A percentile compares a stretch with the other conserved stretches of the same genome.
Evolutionary conservation across 1,284 basidiomycete genomes (phyloP).

Genomic region (Moesziomyces sp.): DNA sequence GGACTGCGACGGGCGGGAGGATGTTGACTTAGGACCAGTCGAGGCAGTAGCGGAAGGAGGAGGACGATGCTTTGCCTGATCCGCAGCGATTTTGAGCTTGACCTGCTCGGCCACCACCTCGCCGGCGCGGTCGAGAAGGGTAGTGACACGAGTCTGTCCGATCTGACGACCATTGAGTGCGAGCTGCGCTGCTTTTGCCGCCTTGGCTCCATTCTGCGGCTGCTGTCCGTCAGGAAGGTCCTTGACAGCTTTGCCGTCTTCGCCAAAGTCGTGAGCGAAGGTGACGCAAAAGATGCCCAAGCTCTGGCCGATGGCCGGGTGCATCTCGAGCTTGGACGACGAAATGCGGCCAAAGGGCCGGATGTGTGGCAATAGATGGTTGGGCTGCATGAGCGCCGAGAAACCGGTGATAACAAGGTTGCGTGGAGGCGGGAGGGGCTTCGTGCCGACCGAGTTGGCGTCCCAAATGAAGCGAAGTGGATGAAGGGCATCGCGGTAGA

Average conservation of each 20-base stretch:
- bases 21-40: conserved; percentile 11
- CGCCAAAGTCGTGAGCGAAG: conserved; percentile 70
- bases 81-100: conserved; percentile 26
- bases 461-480: conserved; percentile 75
- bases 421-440: conserved; percentile 75
- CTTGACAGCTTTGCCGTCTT: conserved; percentile 26
- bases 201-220: conserved; percentile 46
- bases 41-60: conserved; percentile 2
- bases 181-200: conserved; percentile 33
- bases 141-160: conserved; percentile 13
- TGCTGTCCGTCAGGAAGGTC: conserved; percentile 3
- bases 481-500: conserved; percentile 20
- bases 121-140: conserved; percentile 34
- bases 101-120: conserved; percentile 27
- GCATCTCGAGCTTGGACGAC: conserved; percentile 82
- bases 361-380: conserved; percentile 78
- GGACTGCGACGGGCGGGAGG: conserved; percentile 17
- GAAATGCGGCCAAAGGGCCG: conserved; percentile 76
- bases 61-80: conserved; percentile 22
- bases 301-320: conserved; percentile 81
- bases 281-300: conserved; percentile 85
- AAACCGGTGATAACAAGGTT: conserved; percentile 80
- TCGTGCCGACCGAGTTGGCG: conserved; percentile 77
- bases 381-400: conserved; percentile 77
- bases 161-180: conserved; percentile 35